Base-by-base conservation (phyloP, 1,139 yeast genomes). In the Arxiozyma slooffiae region DNA sequence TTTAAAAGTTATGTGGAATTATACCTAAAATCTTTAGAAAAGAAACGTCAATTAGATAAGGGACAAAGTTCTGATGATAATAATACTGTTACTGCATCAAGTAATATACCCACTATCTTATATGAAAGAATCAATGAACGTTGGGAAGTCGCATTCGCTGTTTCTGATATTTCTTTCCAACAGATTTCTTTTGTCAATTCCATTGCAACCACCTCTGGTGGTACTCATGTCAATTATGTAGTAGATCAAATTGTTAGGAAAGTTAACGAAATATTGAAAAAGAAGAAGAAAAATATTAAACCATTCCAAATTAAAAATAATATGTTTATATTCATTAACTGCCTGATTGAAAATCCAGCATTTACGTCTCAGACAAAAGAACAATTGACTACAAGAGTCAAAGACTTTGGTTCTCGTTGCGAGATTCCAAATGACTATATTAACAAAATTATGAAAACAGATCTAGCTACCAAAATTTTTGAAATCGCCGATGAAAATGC, bases 301-400 rank as follows among this genome's bases (percentile, higher is more conserved):
- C 92, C 96, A 1, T 83, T 83, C 59, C 97, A 94, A 70, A 85
- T 94, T 52, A 81, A 84, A 64, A 89, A 85, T 67, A 86, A 89
- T 67, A 85, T 92, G 83, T 92, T 92, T 62, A 65, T 94, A 41
- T 94, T 94, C 61, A 75, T 94, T 57, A 94, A 94, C 67, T 89
- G 97, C 76, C 75, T 90, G 58, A 81, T 94, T 68, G 97, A 89
- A 66, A 94, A 94, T 60, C 98, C 98, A 0, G 95, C 97, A 0
- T 94, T 94, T 64, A 90, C 97, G 0, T 90, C 98, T 0, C 98
- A 94, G 71, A 94, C 98, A 0, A 94, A 94, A 63, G 98, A 94
- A 66, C 96, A 90, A 65, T 73, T 94, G 60, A 90, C 97, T 16
- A 88, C 97, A 1, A 84, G 92, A 63, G 81, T 81, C 0, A 76